Base-by-base conservation (phyloP, 345 rosid genomes). In the Populus nigra region DNA sequence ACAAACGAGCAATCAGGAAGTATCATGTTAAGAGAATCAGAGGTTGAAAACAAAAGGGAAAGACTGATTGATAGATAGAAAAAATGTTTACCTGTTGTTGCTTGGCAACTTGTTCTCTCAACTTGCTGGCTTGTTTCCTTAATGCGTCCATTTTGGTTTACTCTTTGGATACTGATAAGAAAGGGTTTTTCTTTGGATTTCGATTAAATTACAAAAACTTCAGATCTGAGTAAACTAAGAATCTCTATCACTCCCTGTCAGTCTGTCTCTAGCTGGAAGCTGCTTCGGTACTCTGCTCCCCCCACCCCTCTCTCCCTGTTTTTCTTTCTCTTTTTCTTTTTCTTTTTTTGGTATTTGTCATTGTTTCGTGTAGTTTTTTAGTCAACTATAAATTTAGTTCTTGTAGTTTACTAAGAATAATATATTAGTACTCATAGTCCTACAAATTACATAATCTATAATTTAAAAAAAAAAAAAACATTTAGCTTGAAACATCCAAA, bases 31-130 rank as follows among this genome's bases (percentile, higher is more conserved):
- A 20, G 16, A 55, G 59, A 77, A 17, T 39, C n/a, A 35, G 71
- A 61, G 29, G 63, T 38, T 29, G 20, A 53, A 71, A 77, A 23
- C 4, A 81, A 57, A 45, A 53, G 63, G 61, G 71, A 55, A 77
- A 65, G 53, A 8, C 35, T 33, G 35, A 33, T 55, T 38, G n/a
- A 45, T 36, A 63, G 29, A 74, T 2, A 53, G 59, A 53, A 53
- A 12, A 5, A 36, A 16, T 16, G 35, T 68, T 76, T 74, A 89
- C 92, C 84, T 88, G 89, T 66, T 94, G 98, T 65, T 94, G 98
- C 86, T 94, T 94, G 25, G 98, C 97, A 50, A 94, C 97, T 89
- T 94, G 98, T 61, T 94, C 98, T 73, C 93, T 86, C 83, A 94
- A 83, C 90, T 91, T 92, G 88, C 91, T 87, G 78, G 98, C 98